Base-by-base conservation (phyloP, 2,329 filamentous ascomycete species). In the Trichoderma afroharzianum region DNA sequence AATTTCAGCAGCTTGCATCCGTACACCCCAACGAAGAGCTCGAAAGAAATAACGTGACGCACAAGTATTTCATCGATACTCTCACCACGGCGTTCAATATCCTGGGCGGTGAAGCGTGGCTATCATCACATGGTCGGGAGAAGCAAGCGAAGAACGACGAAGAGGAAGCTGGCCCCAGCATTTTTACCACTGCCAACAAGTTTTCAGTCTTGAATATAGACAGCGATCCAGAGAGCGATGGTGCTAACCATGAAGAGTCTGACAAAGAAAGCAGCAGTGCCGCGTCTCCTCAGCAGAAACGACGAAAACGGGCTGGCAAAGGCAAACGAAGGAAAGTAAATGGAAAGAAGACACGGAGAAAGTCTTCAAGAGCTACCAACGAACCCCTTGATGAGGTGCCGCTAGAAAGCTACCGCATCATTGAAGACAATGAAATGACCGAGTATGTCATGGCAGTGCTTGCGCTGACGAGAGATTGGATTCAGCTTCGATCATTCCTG, bases 401-500 rank as follows among this genome's bases (percentile, higher is more conserved):
- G 0, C 61, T 86, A 24, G 83, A 86, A 68, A 83, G 79, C 64
- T 85, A 83, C 73, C 79, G 79, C 28, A 82, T 86, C 66, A 82
- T 85, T 47, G 79, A 83, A 53, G 80, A 81, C 63, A 74, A 79
- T 3, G 78, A 79, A 18, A 66, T 79, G 6, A 82, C 82, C 0
- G 81, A 85, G 14, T 86, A 84, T 74, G 71, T 84, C 28, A 80
- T 86, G 72, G 84, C 85, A 21, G 79, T 81, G 4, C 83, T 82
- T 70, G 78, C 79, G 0, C 73, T 85, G 6, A 71, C 80, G 3
- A 63, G 71, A 8, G 80, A 86, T 69, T 83, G 81, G 80, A 72
- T 75, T 0, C 75, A 79, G 0, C 78, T 86, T 30, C 80, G 85
- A n/a, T 28, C 63, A n/a, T 80, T 80, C 55, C 62, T 83, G 1